Evolutionary conservation across 2,329 filamentous ascomycete genomes (phyloP), one percentile per base, ranked within the genome.

Genomic region (Graphilbum fragrans): DNA sequence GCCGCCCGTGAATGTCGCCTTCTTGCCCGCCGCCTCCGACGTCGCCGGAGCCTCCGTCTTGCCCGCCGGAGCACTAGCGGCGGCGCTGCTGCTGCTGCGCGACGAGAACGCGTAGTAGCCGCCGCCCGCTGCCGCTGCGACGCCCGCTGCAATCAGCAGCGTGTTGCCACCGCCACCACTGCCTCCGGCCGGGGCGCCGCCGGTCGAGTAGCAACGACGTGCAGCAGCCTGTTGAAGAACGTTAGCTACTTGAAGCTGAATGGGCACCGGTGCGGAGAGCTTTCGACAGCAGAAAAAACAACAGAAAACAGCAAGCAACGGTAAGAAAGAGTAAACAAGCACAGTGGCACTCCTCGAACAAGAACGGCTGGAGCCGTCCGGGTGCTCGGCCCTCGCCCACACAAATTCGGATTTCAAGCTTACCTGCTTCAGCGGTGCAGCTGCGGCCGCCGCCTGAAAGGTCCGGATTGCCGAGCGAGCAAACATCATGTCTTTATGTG

Each of bases 1-100:
- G 50, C 86, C 86, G 50, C 90, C 88, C 27, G 74, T 83, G 61
- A 96, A 70, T 35, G 74, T 65, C 58, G 65, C 64, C 56, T 67
- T 64, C 39, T 41, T 60, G 60, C 18, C 39, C 36, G 17, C 21
- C 37, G 18, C 18, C 61, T 34, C 62, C 43, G 21, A 56, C 53
- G 37, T 52, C 37, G 40, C 47, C 57, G 61, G 66, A 18, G 40
- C 29, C 18, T 36, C 35, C 12, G 9, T 19, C 25, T 32, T 37
- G 20, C 20, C 21, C 29, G 16, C 38, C 29, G 32, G 32, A 18
- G 27, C 41, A 12, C 16, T 20, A 6, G 37, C 25, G 6, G 25
- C 29, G 14, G 22, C 31, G 2, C n/a, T 21, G 35, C 39, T 53
- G 64, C 52, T 58, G 35, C 38, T 53, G 64, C 52, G 58, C 67